phyloP scores from a whole-genome alignment of 169 alveolate genomes.

The Plasmodium inui region DNA sequence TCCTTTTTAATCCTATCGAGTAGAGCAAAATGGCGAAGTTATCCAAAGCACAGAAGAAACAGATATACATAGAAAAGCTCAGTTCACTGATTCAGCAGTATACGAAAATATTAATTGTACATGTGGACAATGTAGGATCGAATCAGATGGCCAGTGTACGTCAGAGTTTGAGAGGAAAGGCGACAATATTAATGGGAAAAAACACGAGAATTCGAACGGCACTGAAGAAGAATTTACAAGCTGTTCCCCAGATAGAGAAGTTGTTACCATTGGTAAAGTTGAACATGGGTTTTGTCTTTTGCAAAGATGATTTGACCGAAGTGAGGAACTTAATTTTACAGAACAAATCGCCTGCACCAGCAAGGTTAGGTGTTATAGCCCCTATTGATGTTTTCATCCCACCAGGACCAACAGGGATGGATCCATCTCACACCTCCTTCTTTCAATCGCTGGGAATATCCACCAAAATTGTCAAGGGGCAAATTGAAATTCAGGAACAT shows the following conservation, averaged over 20 bases:
- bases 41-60: constrained; percentile 89
- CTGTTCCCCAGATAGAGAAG: constrained; percentile 88
- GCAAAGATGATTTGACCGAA: constrained; percentile 95
- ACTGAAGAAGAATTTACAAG: constrained; percentile 87
- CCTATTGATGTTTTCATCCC: constrained; percentile 98
- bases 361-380: constrained; percentile 98
- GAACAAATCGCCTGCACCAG: constrained; percentile 97
- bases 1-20: not conserved
- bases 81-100: constrained; percentile 88
- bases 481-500: constrained; percentile 96
- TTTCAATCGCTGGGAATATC: constrained; percentile 99
- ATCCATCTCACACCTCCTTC: constrained; percentile 99
- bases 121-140: constrained; percentile 97
- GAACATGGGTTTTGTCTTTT: constrained; percentile 97
- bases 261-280: constrained; percentile 91
- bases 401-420: constrained; percentile 99
- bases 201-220: constrained; percentile 97
- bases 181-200: constrained; percentile 96
- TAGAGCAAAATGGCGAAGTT: constrained; percentile 86
- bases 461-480: constrained; percentile 98
- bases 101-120: constrained; percentile 92
- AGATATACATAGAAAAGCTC: constrained; percentile 90
- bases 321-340: constrained; percentile 92
- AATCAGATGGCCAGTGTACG: constrained; percentile 95
- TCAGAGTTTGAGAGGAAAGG: constrained; percentile 93